A percentile compares a stretch with the other conserved stretches of the same genome.
Conservation (phyloP, 108 stramenopile genomes). For the Pelagomonas calceolata region DNA sequence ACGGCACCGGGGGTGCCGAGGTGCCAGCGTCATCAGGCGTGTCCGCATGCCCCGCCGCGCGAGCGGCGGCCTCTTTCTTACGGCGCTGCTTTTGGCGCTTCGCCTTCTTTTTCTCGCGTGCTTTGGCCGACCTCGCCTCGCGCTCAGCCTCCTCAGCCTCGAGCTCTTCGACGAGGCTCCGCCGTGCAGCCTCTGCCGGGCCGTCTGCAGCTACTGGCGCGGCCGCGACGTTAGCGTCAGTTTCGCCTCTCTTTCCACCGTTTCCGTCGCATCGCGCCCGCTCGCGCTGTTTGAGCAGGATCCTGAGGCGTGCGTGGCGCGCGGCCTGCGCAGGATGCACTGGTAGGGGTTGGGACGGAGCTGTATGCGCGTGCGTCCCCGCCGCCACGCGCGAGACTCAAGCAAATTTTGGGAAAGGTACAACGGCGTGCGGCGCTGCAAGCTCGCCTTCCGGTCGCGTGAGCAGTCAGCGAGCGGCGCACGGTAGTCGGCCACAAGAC, state of each 20-base stretch:
- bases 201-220: not conserved
- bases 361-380: too few relatives aligned
- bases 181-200: not conserved
- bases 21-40: not conserved
- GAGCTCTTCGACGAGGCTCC: not conserved
- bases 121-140: not conserved
- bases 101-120: not conserved
- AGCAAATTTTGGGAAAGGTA: too few relatives aligned
- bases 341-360: too few relatives aligned
- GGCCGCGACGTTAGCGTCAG: not conserved
- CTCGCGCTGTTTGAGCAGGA: not conserved
- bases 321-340: too few relatives aligned
- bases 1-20: not conserved
- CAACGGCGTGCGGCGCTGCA: too few relatives aligned
- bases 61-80: not conserved
- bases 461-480: not conserved
- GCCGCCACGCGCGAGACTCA: too few relatives aligned
- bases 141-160: not conserved
- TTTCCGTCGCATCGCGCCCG: not conserved
- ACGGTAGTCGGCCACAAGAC: not conserved
- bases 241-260: not conserved
- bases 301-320: not conserved
- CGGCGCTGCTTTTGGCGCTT: not conserved
- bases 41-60: not conserved
- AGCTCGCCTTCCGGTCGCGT: not conserved